Conservation (phyloP, 1,139 yeast genomes). For the Lodderomyces metapsilosis region DNA sequence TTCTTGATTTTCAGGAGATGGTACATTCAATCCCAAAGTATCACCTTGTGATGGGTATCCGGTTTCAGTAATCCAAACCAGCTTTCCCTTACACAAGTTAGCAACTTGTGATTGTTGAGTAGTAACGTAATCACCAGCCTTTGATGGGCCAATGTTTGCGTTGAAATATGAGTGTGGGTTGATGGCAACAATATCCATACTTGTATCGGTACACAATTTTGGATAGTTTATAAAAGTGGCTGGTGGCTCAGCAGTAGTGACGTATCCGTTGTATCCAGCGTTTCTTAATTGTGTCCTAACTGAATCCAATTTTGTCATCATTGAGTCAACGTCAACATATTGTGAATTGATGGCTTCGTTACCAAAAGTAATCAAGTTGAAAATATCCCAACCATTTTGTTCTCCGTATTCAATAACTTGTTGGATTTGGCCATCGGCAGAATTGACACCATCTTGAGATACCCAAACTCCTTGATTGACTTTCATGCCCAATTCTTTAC, state of each 20-base stretch:
- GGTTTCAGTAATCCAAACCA: conserved; percentile 70
- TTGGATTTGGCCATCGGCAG: conserved; percentile 60
- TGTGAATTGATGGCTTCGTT: conserved; percentile 79
- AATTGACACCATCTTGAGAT: conserved; percentile 55
- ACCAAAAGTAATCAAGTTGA: conserved; percentile 76
- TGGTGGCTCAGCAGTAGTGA: conserved; percentile 89
- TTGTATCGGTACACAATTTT: conserved; percentile 52
- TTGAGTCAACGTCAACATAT: conserved; percentile 55
- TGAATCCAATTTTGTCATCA: conserved; percentile 59
- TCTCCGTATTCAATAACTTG: conserved; percentile 54
- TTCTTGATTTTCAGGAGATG: conserved; percentile 65
- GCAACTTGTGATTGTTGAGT: conserved; percentile 58
- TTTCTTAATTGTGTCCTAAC: conserved; percentile 56
- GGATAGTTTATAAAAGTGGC: conserved; percentile 65
- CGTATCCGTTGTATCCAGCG: conserved; percentile 76
- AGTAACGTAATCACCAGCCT: conserved; percentile 71
- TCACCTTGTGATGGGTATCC: conserved; percentile 83
- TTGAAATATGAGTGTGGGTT: conserved; percentile 89
- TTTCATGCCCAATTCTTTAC: conserved; percentile 58
- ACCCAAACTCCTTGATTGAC: conserved; percentile 92
- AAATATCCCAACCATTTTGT: conserved; percentile 62
- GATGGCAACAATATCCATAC: conserved; percentile 69
- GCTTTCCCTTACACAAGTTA: conserved; percentile 50
- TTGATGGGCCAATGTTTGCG: conserved; percentile 52
- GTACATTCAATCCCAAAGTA: conserved; percentile 70